These are phyloP conservation scores for Suillus clintonianus DNA, from an alignment of 768 basidiomycete species.

Conservation along the genomic window DNA sequence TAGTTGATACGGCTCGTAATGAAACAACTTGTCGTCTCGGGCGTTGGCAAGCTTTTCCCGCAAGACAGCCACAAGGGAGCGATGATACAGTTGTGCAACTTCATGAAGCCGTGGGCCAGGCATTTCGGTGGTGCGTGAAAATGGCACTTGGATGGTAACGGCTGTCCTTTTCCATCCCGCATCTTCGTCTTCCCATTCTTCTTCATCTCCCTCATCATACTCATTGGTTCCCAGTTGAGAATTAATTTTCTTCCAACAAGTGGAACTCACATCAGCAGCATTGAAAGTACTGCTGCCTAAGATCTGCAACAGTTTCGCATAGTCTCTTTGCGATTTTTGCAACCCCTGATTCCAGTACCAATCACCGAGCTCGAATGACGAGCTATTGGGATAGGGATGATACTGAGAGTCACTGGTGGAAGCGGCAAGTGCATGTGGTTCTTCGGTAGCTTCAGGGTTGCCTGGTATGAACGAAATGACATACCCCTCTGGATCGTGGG, in stretches of 20 bases:
- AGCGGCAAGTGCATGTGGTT: too few species aligned
- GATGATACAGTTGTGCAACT: too few species aligned
- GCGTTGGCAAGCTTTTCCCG: too few species aligned
- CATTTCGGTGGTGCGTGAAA: too few species aligned
- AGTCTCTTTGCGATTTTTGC: constrained; percentile 16
- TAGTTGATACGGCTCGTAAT: too few species aligned
- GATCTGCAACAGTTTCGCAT: constrained; percentile 15
- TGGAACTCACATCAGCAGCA: not conserved
- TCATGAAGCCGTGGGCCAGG: too few species aligned
- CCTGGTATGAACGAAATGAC: too few species aligned
- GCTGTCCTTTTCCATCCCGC: constrained; percentile 3
- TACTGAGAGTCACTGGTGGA: too few species aligned
- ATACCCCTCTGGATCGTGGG: too few species aligned
- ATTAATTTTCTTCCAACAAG: constrained; percentile 5
- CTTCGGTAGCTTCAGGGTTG: too few species aligned
- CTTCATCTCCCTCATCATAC: not conserved
- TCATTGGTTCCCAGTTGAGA: constrained; percentile 4
- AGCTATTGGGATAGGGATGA: constrained; percentile 5
- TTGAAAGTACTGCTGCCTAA: constrained; percentile 12
- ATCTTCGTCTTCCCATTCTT: constrained; percentile 10
- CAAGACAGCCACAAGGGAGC: too few species aligned
- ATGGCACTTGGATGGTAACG: constrained; percentile 8
- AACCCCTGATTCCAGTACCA: constrained; percentile 22
- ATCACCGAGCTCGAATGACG: constrained; percentile 5
- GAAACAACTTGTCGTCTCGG: too few species aligned